Evolutionary conservation across 306 rosid genomes (phyloP).

Genomic region (Carpinus fangiana): DNA sequence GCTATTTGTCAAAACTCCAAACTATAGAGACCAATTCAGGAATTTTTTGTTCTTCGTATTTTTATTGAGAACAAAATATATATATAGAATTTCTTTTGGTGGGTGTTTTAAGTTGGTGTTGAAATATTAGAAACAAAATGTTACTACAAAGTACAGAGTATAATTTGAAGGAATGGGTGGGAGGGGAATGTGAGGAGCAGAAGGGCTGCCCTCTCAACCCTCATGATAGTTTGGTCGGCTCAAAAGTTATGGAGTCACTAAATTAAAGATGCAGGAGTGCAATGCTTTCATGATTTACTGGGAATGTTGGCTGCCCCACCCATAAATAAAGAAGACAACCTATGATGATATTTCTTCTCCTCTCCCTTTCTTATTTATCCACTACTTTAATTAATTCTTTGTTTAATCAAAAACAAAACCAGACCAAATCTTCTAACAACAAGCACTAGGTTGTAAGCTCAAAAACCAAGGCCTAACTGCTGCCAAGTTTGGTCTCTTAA

Average conservation of each 20-base stretch:
- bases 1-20: no score
- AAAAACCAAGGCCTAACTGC: conserved; percentile 25
- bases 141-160: conserved; percentile 23
- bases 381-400: conserved; percentile 10
- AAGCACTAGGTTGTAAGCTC: conserved; percentile 19
- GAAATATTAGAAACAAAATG: conserved; percentile 34
- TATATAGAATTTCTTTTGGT: neutral
- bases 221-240: conserved; percentile 60
- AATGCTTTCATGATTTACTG: conserved; percentile 64
- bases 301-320: conserved; percentile 51
- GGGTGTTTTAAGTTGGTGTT: conserved; percentile 14
- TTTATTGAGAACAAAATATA: no score
- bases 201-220: conserved; percentile 25
- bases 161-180: conserved; percentile 37
- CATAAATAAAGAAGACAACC: conserved; percentile 26
- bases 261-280: conserved; percentile 63
- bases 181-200: conserved; percentile 37
- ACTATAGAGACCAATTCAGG: no score
- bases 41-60: no score
- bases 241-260: conserved; percentile 46
- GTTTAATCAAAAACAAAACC: neutral
- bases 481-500: conserved; percentile 37
- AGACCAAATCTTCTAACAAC: conserved; percentile 8
- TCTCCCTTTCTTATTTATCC: conserved; percentile 11
- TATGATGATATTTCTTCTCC: conserved; percentile 4